Conservation (phyloP, 116 monocot genomes). For the Cymodocea nodosa region DNA sequence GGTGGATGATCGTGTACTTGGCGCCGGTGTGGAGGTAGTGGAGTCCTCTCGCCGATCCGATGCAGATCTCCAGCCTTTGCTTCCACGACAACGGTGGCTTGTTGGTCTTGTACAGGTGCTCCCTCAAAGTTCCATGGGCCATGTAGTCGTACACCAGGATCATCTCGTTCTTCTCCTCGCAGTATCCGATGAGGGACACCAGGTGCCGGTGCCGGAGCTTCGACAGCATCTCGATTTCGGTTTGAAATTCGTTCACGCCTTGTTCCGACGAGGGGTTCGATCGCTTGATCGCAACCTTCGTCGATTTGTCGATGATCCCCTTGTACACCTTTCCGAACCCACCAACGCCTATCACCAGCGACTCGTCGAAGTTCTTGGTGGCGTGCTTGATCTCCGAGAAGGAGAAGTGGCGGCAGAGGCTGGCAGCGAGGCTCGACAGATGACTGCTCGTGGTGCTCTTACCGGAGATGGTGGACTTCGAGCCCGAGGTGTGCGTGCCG, state of each 20-base stretch:
- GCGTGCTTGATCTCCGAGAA: too few relatives aligned
- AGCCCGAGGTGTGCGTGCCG: conserved; percentile 26
- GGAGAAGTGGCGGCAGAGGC: too few relatives aligned
- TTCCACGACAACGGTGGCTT: conserved; percentile 47
- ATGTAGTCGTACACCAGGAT: conserved; percentile 18
- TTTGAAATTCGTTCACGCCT: conserved; percentile 56
- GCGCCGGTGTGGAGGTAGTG: too few relatives aligned
- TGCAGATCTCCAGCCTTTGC: too few relatives aligned
- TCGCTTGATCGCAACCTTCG: conserved; percentile 51
- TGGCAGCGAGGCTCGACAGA: conserved; percentile 10
- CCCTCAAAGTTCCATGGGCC: conserved; percentile 52
- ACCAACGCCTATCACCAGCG: conserved; percentile 46
- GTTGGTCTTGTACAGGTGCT: conserved; percentile 60
- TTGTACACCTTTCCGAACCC: conserved; percentile 37
- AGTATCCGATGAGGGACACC: conserved; percentile 16
- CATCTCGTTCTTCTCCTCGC: too few relatives aligned
- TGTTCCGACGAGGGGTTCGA: conserved; percentile 56
- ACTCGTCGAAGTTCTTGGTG: conserved; percentile 34
- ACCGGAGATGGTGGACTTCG: conserved; percentile 40
- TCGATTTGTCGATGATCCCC: conserved; percentile 14
- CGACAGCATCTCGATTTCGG: conserved; percentile 65
- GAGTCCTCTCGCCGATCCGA: too few relatives aligned
- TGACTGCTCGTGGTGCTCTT: conserved; percentile 40
- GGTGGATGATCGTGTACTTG: conserved; percentile 57
- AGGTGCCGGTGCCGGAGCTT: conserved; percentile 65